Evolutionary conservation across 352 stramenopile species (phyloP), one percentile per base, ranked within the genome.

Genomic region (Phytophthora sp.): DNA sequence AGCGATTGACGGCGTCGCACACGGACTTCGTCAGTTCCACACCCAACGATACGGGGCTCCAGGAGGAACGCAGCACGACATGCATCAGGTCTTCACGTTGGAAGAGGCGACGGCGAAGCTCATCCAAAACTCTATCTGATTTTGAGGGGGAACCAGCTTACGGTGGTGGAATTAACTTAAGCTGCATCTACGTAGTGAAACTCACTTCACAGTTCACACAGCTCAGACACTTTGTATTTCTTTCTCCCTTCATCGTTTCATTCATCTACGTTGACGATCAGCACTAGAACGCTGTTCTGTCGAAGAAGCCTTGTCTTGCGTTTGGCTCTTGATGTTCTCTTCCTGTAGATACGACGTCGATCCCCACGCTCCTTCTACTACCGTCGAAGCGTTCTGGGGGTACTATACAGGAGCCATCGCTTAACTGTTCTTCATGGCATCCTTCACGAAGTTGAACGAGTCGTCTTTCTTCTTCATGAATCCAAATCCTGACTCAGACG

Each of bases 401-500:
- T 87, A 90, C 74, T 88, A 80, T 92, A 76, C 68, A 70, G 37
- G 43, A 57, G 52, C 51, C 55, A 51, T 32, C 51, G 50, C 63
- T 73, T 70, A 92, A 67, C 81, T 82, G 79, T 92, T 92, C 79
- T 95, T 95, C 86, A 95, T 95, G 31, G 84, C 84, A 54, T 95
- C 86, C 77, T 90, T 87, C 48, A 95, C 77, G 60, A 95, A 95
- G 79, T 92, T 95, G 68, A 95, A 95, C 60, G 86, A 95, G 73
- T 95, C 86, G 44, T 95, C 84, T 49, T 88, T 85, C 69, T 89
- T 89, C 78, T 93, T 93, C 79, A 95, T 93, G 56, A 93, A 95
- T 45, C 82, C 80, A 49, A 95, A 93, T 42, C 85, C 77, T 30
- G 84, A 87, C 37, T 91, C 76, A 31, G 76, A 86, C 24, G 77